Conservation (phyloP, 2,329 filamentous ascomycete genomes). For the Aspergillus transmontanensis region DNA sequence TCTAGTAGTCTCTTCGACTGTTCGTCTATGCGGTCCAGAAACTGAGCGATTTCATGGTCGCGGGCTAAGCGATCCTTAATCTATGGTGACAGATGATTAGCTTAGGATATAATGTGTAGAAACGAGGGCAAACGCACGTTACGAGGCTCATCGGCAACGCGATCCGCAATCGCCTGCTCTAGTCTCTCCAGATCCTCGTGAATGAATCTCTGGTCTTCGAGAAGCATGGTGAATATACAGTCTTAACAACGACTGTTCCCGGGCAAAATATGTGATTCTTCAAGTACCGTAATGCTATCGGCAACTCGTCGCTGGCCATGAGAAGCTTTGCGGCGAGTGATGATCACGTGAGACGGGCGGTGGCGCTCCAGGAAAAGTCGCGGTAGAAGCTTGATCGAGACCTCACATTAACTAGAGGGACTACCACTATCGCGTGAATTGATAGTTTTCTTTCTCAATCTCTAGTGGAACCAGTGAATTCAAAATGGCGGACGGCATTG, state of each 20-base stretch:
- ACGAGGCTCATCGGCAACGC: conserved; percentile 83
- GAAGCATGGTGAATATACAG: conserved; percentile 60
- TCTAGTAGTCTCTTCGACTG: conserved; percentile 80
- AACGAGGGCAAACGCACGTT: conserved; percentile 62
- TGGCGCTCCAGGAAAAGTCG: conserved; percentile 27
- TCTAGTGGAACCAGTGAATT: conserved; percentile 15
- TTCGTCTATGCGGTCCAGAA: conserved; percentile 82
- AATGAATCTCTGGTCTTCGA: conserved; percentile 91
- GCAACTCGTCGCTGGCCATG: conserved; percentile 15
- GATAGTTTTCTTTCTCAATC: conserved; percentile 12
- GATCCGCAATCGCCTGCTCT: conserved; percentile 90
- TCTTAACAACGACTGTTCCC: neutral
- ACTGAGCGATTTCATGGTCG: conserved; percentile 87
- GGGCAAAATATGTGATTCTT: conserved; percentile 1
- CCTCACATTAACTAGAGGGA: conserved; percentile 3
- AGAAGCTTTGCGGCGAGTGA: conserved; percentile 28
- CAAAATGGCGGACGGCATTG: conserved; percentile 89
- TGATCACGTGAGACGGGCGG: conserved; percentile 27
- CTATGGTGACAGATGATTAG: conserved; percentile 50
- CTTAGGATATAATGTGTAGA: conserved; percentile 1
- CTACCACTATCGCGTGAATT: conserved; percentile 12
- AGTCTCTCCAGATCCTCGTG: conserved; percentile 96
- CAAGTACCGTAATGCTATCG: conserved; percentile 1
- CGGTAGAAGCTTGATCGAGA: conserved; percentile 14
- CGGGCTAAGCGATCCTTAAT: conserved; percentile 85